These are phyloP conservation scores for Cryphonectria naterciae DNA, from an alignment of 2,329 filamentous ascomycete genomes.

Conservation along the genomic window DNA sequence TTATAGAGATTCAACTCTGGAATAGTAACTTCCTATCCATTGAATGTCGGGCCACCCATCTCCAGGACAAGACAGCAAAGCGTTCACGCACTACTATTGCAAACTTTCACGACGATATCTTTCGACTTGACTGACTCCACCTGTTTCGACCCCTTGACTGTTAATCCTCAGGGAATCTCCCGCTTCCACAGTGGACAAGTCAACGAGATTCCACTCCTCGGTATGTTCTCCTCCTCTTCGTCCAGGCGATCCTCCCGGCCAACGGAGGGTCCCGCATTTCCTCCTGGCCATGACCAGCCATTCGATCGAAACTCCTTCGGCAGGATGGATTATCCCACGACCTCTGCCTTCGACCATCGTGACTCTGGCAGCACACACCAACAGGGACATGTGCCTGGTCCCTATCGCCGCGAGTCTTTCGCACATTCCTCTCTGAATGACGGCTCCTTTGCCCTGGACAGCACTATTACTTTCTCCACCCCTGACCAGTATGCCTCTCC, in stretches of 20 bases:
- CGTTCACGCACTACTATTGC: not conserved
- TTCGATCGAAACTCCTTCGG: slow-evolving; percentile 10
- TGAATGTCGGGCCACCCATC: not conserved
- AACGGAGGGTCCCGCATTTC: not conserved
- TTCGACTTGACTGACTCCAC: not conserved
- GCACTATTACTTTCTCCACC: not conserved
- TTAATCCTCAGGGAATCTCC: not conserved
- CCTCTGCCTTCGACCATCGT: not conserved
- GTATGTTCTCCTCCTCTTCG: slow-evolving; percentile 11
- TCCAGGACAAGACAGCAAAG: not conserved
- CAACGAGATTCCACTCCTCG: not conserved
- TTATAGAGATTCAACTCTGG: not conserved
- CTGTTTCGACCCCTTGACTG: not conserved
- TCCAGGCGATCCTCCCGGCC: not conserved
- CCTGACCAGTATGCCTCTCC: slow-evolving; percentile 31
- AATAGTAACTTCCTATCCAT: not conserved
- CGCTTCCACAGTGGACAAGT: not conserved
- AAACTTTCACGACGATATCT: not conserved
- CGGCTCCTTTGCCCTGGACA: too few relatives aligned
- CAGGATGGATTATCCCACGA: not conserved
- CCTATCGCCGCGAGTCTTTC: not conserved
- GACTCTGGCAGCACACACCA: not conserved
- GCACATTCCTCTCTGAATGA: too few relatives aligned
- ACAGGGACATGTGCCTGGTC: not conserved
- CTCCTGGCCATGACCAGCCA: not conserved